Conservation (phyloP, 2,329 filamentous ascomycete species). For the Aspergillus jensenii region DNA sequence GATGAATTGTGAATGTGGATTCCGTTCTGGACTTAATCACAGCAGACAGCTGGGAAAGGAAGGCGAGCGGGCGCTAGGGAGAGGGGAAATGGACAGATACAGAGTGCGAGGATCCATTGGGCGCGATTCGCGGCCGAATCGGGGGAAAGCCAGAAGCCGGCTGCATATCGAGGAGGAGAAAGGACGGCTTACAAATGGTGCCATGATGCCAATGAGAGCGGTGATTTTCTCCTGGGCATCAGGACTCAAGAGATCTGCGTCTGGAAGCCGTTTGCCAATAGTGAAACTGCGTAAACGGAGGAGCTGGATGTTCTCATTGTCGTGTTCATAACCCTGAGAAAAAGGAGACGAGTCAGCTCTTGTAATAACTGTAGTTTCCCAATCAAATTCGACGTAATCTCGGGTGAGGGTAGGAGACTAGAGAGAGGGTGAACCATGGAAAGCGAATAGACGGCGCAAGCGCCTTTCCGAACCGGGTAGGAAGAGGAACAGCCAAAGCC, state of each 20-base stretch:
- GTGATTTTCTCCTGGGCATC: constrained; percentile 66
- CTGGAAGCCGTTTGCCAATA: constrained; percentile 65
- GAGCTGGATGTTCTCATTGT: constrained; percentile 77
- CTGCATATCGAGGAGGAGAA: constrained; percentile 19
- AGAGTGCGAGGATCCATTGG: constrained; percentile 14
- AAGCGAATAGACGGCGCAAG: constrained; percentile 35
- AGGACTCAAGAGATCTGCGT: constrained; percentile 62
- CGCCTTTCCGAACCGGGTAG: constrained; percentile 22
- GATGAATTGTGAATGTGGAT: constrained; percentile 17
- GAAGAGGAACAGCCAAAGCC: constrained; percentile 15
- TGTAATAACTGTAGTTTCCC: constrained; percentile 10
- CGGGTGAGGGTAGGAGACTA: constrained; percentile 17
- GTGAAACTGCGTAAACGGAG: constrained; percentile 80
- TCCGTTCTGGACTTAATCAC: constrained; percentile 18
- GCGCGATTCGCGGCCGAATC: constrained; percentile 22
- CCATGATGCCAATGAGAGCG: constrained; percentile 66
- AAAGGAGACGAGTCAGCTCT: constrained; percentile 19
- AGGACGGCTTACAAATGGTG: constrained; percentile 76
- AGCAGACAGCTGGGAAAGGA: constrained; percentile 20
- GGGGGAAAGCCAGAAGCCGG: constrained; percentile 23
- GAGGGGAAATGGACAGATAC: constrained; percentile 6
- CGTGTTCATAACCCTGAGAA: constrained; percentile 67
- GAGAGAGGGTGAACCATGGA: constrained; percentile 35
- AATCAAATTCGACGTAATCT: constrained; percentile 1
- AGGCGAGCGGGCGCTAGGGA: constrained; percentile 14